These are phyloP conservation scores for Picochlorum sp. DNA, from an alignment of 139 green algal species.

Conservation along the genomic window DNA sequence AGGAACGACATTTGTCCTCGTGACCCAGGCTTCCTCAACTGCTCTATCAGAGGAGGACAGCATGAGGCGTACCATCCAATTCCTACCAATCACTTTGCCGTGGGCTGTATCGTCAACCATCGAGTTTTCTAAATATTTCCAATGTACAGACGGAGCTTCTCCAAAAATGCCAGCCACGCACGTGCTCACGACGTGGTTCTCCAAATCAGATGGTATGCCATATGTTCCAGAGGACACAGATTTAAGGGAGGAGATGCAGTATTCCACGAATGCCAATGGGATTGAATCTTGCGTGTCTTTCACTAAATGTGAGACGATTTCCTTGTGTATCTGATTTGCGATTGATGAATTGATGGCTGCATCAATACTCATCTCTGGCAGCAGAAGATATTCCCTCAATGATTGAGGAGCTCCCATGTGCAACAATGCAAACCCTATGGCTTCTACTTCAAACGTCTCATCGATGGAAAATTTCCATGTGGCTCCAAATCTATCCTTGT, in stretches of 20 bases:
- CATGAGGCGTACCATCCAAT: conserved; percentile 8
- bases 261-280: background rate
- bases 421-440: conserved; percentile 19
- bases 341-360: background rate
- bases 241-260: background rate
- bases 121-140: conserved; percentile 1
- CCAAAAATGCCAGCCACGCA: background rate
- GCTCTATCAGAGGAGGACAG: background rate
- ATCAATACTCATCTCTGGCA: conserved; percentile 3
- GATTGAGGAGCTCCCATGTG: conserved; percentile 12
- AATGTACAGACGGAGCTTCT: background rate
- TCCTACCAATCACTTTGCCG: background rate
- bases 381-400: conserved; percentile 7
- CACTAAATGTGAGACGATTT: background rate
- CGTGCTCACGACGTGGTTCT: background rate
- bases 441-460: conserved; percentile 9
- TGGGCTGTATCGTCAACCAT: background rate
- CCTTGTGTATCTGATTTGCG: conserved; percentile 1
- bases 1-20: background rate
- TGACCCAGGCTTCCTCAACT: background rate
- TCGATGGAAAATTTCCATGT: background rate
- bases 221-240: background rate
- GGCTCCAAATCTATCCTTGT: conserved; percentile 3
- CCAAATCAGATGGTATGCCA: conserved; percentile 5
- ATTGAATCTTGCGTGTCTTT: background rate